Evolutionary conservation across 306 rosid genomes (phyloP).

Genomic region (Gynostemma pentaphyllum): DNA sequence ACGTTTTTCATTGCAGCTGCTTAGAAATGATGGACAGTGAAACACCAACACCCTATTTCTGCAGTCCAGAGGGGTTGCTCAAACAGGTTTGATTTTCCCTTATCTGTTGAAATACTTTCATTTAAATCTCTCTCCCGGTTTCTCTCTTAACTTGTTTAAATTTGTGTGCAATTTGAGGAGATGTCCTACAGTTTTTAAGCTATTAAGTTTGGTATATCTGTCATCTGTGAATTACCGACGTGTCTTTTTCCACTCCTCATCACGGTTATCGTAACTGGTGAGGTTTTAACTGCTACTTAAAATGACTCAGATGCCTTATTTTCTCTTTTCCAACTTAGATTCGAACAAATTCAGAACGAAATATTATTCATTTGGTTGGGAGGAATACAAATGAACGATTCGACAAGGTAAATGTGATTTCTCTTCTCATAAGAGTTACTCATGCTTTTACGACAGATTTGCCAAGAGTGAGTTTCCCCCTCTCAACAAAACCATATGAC

Average conservation of each 20-base stretch:
- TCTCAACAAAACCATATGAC: no score
- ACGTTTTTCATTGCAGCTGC: conserved; percentile 18
- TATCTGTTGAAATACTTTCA: not conserved
- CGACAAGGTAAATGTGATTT: conserved; percentile 15
- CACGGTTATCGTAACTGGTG: not conserved
- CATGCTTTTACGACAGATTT: not conserved
- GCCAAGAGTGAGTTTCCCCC: not conserved
- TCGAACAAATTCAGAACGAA: conserved; percentile 15
- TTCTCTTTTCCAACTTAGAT: conserved; percentile 10
- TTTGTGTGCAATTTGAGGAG: not conserved
- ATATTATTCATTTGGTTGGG: conserved; percentile 17
- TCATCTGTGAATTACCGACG: no score
- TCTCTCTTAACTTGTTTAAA: not conserved
- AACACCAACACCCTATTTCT: conserved; percentile 8
- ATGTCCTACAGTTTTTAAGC: not conserved
- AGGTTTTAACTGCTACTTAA: not conserved
- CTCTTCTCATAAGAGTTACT: not conserved
- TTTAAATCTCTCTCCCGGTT: not conserved
- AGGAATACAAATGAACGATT: conserved; percentile 25
- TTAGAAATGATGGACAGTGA: conserved; percentile 26
- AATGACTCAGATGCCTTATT: not conserved
- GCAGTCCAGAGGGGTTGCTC: conserved; percentile 29
- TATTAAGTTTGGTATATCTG: no score
- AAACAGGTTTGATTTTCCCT: conserved; percentile 19
- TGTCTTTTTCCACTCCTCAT: no score